Conservation (phyloP, 2,329 filamentous ascomycete genomes). For the Magnaporthiopsis rhizophila region DNA sequence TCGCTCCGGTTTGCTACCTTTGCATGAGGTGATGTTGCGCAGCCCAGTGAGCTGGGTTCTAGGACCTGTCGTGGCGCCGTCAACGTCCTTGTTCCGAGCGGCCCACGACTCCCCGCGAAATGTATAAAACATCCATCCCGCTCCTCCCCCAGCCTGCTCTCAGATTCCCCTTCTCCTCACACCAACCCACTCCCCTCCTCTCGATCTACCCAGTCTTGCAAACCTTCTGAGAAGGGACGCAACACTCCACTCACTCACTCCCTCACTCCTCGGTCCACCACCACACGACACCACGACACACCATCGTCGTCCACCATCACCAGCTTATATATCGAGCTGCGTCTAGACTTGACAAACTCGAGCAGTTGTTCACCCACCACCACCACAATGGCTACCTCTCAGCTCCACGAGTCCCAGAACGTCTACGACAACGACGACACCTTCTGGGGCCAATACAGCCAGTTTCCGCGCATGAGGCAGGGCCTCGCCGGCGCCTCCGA, state of each 20-base stretch:
- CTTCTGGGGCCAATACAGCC: conserved; percentile 9
- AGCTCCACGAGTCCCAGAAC: conserved; percentile 14
- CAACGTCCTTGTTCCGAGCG: background rate
- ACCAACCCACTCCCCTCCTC: background rate
- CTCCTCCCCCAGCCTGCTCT: background rate
- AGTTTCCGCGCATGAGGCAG: conserved; percentile 5
- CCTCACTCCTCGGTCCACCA: background rate
- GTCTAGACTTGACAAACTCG: no score
- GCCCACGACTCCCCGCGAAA: background rate
- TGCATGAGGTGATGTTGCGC: background rate
- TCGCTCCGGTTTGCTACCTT: background rate
- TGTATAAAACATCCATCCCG: background rate
- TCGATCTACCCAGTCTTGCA: background rate
- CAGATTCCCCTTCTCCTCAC: background rate
- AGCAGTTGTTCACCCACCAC: no score
- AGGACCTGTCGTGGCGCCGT: background rate
- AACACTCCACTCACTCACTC: no score
- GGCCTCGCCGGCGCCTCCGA: conserved; percentile 30
- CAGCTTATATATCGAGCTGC: background rate
- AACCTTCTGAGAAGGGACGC: no score
- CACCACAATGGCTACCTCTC: background rate
- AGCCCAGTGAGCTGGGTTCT: background rate
- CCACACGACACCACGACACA: background rate
- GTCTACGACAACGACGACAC: conserved; percentile 9
- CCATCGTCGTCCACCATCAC: background rate